Base-by-base conservation (phyloP, 179 eudicot genomes). In the Heliamphora ciliata region DNA sequence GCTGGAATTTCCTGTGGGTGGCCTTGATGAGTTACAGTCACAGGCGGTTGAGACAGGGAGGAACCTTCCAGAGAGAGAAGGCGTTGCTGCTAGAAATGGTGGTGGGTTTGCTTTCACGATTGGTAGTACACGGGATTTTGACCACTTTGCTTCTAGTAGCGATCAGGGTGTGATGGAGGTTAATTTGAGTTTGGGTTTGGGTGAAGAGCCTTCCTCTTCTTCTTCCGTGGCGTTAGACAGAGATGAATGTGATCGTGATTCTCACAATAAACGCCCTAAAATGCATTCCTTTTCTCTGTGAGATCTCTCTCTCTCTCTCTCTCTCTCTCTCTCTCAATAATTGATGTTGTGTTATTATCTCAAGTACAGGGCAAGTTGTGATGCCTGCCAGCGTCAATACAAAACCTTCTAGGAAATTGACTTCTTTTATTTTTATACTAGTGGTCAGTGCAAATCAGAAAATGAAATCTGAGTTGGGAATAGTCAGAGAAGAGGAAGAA, bases 201-300 rank as follows among this genome's bases (percentile, higher is more conserved):
- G 86, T 51, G 89, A 51, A 17, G 90, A 82, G 78, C 55, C 86
- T 3, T 86, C 81, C 0, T 82, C 86, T 5, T 81, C 87, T 1
- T 73, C 83, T 1, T 76, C 87, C 11, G 75, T 74, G 51, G 13
- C 40, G 40, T 54, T 46, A 51, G 47, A 21, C 0, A 78, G 83
- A 74, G 88, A 81, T 65, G 67, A 48, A 59, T 78, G 44, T 69
- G 84, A 80, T 76, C 84, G 86, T 0, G 90, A 89, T 73, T 55
- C 84, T 18, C 84, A 82, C 66, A 88, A 82, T 84, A 89, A 89
- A 83, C 88, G 90, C 17, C 89, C 90, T 24, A 89, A 89, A 89
- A 87, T 89, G 58, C 81, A 86, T 60, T 85, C 89, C 15, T 74
- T 82, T 85, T 70, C 83, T 3, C 75, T 81, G 90, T 88, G 63